phyloP scores from a whole-genome alignment of 306 rosid genomes.

The Corylus heterophylla region DNA sequence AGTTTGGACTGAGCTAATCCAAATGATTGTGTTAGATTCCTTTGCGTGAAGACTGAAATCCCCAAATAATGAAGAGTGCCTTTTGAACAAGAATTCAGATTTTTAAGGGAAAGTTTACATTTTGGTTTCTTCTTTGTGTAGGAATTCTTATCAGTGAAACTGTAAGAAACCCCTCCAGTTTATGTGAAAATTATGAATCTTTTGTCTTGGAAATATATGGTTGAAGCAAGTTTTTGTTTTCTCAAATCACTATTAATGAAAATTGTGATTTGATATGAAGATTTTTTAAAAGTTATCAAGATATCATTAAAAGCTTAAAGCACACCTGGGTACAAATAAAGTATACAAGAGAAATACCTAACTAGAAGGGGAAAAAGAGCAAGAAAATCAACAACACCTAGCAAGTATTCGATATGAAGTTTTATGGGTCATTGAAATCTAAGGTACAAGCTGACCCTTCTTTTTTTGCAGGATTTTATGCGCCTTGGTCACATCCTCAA shows the following conservation, averaged over 20 bases:
- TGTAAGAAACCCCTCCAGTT: not conserved
- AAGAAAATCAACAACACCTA: no score
- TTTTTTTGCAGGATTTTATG: conserved; percentile 69
- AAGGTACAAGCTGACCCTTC: conserved; percentile 8
- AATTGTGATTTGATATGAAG: not conserved
- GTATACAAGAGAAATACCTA: no score
- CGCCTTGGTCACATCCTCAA: conserved; percentile 88
- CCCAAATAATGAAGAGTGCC: not conserved
- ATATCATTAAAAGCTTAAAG: no score
- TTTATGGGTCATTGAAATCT: conserved; percentile 16
- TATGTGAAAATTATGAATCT: not conserved
- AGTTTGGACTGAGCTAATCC: not conserved
- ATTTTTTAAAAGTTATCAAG: no score
- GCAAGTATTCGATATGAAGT: not conserved
- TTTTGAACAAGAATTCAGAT: not conserved
- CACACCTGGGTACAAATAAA: no score
- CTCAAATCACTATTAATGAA: not conserved
- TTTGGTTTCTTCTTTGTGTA: not conserved
- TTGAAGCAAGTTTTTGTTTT: not conserved
- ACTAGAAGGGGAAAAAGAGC: no score
- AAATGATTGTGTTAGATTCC: not conserved
- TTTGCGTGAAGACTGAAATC: not conserved
- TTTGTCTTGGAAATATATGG: not conserved
- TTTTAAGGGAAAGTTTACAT: not conserved
- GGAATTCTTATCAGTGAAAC: not conserved